Evolutionary conservation across 441 rosid genomes (phyloP).

Genomic region (Aleurites moluccanus): DNA sequence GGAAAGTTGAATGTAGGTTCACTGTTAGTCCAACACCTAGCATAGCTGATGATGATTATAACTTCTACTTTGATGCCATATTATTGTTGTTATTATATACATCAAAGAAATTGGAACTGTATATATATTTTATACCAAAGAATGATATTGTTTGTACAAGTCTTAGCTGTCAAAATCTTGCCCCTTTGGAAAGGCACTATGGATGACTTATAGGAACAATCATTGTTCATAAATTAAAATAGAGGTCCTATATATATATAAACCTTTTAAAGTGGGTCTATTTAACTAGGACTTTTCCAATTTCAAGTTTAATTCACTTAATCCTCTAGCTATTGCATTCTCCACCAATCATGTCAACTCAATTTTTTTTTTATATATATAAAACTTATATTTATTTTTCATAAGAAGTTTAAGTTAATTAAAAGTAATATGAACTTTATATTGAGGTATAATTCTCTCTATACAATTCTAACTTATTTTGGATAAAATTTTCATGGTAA

Average conservation of each 20-base stretch:
- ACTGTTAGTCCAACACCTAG: slow-evolving; percentile 8
- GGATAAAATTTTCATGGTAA: too few species aligned
- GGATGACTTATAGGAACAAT: not conserved
- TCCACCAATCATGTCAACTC: not conserved
- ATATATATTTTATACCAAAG: slow-evolving; percentile 17
- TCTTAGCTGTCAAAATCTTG: slow-evolving; percentile 11
- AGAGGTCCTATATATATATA: not conserved
- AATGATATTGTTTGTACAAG: not conserved
- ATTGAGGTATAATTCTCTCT: too few species aligned
- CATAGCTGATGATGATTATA: slow-evolving; percentile 11
- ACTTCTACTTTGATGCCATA: not conserved
- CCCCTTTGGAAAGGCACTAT: not conserved
- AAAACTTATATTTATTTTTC: too few species aligned
- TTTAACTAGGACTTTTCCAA: not conserved
- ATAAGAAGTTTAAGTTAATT: too few species aligned
- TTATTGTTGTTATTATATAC: too few species aligned
- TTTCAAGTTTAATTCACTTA: not conserved
- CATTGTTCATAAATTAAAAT: slow-evolving; percentile 7
- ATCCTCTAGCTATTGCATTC: not conserved
- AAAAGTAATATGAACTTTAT: too few species aligned
- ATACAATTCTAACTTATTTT: too few species aligned
- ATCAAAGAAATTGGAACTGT: too few species aligned
- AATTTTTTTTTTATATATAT: too few species aligned
- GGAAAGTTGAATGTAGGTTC: too few species aligned
- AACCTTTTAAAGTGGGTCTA: not conserved